Base-by-base conservation (phyloP, 75 land plant species). In the Pinus albicaulis region DNA sequence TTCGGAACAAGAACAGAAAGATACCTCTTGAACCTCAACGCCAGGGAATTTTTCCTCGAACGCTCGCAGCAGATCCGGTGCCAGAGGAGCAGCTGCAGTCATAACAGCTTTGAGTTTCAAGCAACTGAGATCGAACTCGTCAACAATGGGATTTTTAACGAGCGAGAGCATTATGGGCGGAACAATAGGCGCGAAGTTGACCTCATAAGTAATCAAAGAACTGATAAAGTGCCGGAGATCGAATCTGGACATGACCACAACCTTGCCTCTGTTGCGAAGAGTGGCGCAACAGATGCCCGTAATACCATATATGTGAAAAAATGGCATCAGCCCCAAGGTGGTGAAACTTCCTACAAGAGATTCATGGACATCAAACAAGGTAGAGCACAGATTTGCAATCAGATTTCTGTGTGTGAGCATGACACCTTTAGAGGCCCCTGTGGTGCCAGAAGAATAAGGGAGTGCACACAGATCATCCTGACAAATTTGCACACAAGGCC, bases 391-490 rank as follows among this genome's bases (percentile, higher is more conserved):
- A 60, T 86, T 98, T 10, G 99, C 88, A 19, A 95, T 84, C 0
- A 98, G 68, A 74, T 98, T 98, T 10, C 96, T 76, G 86, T 98
- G 99, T 2, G 90, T 95, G 41, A 98, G 81, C 96, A 95, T 98
- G 66, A 98, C 98, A 3, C 99, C 99, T 76, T 95, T 95, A 1
- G 92, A 88, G 1, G 89, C 22, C 10, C 99, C 99, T 6, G 99
- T 98, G 20, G 99, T 98, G 17, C 99, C 99, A 13, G 98, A 98
- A 3, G 98, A 98, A 85, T 87, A 98, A 1, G 99, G 99, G 14
- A 98, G 80, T 7, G 98, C 98, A 77, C 99, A 98, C 22, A 98
- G 84, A 79, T 98, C 99, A 63, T 72, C 80, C 71, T 87, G 73
- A 13, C 55, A 53, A 7, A 79, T 56, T 20, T 72, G 53, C 19